Evolutionary conservation across 73 alveolate species (phyloP).

Genomic region (Paramecium pentaurelia): DNA sequence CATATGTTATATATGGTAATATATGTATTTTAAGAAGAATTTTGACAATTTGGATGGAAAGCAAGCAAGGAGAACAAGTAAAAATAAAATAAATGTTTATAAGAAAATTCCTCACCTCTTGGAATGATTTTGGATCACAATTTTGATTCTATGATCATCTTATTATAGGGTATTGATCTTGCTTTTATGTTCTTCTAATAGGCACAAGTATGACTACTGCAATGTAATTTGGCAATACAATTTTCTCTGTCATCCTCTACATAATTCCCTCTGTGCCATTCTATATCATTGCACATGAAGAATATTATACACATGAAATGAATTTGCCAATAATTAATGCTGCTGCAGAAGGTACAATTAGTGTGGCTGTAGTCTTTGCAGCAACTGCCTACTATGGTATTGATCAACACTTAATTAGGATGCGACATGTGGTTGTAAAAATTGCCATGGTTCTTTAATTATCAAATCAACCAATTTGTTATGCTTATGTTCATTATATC

Average conservation of each 20-base stretch:
- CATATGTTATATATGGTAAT: constrained; percentile 18
- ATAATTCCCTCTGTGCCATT: neutral
- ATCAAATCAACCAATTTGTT: neutral
- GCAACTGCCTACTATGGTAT: neutral
- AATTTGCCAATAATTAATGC: constrained; percentile 10
- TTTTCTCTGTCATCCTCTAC: neutral
- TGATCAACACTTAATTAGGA: neutral
- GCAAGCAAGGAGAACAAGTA: constrained; percentile 36
- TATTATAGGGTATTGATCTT: neutral
- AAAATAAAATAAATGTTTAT: neutral
- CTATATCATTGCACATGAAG: constrained; percentile 1
- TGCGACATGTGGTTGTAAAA: neutral
- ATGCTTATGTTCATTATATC: neutral
- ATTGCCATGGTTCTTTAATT: neutral
- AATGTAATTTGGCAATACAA: constrained; percentile 29
- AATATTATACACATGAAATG: constrained; percentile 20
- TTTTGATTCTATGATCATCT: constrained; percentile 22
- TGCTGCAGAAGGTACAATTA: constrained; percentile 26
- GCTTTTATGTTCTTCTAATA: neutral
- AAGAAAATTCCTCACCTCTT: constrained; percentile 25
- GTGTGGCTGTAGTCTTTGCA: constrained; percentile 22
- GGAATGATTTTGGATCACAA: constrained; percentile 39
- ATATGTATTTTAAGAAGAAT: neutral
- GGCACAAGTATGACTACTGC: constrained; percentile 25
- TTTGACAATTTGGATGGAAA: constrained; percentile 32